These are phyloP conservation scores for Debaryomyces nepalensis DNA, from an alignment of 1,139 yeast genomes.

Conservation along the genomic window DNA sequence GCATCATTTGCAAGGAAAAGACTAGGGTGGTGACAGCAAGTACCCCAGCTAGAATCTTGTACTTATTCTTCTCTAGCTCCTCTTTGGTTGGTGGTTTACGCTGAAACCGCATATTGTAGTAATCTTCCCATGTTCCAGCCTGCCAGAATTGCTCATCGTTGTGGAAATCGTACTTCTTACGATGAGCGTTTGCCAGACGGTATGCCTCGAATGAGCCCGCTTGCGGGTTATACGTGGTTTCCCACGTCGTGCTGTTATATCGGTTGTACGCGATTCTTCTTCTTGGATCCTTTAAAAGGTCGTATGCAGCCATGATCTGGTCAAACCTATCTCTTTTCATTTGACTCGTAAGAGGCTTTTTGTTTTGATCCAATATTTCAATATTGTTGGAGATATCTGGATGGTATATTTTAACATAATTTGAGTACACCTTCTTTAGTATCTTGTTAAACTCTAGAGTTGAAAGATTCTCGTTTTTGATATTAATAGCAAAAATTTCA, in stretches of 20 bases:
- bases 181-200: constrained; percentile 46
- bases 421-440: constrained; percentile 61
- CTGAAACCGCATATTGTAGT: constrained; percentile 46
- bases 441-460: constrained; percentile 43
- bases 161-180: constrained; percentile 35
- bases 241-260: constrained; percentile 35
- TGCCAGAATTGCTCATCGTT: constrained; percentile 59
- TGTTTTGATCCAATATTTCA: constrained; percentile 31
- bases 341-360: constrained; percentile 35
- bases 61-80: constrained; percentile 50
- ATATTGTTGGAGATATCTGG: constrained; percentile 65
- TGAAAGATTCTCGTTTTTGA: constrained; percentile 24
- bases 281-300: constrained; percentile 62
- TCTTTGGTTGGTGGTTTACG: constrained; percentile 47
- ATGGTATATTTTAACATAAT: constrained; percentile 79
- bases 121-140: constrained; percentile 79
- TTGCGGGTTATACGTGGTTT: constrained; percentile 34
- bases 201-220: constrained; percentile 49
- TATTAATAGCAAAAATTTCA: constrained; percentile 61
- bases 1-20: constrained; percentile 48
- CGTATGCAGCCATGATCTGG: constrained; percentile 73
- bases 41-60: constrained; percentile 48
- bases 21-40: constrained; percentile 45
- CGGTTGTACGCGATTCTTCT: constrained; percentile 39
- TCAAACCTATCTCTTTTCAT: constrained; percentile 68